phyloP scores from a whole-genome alignment of 805 yeast genomes.

The Nakazawaea ambrosiae region DNA sequence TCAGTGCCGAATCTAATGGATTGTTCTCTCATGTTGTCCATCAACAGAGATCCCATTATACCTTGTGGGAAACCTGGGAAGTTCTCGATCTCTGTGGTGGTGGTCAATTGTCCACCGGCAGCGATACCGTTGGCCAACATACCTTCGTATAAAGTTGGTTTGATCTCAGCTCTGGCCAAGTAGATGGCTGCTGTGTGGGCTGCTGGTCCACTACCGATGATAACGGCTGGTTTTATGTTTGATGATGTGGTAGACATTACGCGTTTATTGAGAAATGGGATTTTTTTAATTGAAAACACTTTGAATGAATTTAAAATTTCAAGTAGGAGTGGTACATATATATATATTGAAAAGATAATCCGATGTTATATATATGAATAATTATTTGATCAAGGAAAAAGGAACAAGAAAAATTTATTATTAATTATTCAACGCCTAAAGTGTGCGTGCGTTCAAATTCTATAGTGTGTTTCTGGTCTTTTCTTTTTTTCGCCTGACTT shows the following conservation, averaged over 20 bases:
- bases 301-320: not conserved
- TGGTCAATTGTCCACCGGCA: conserved; percentile 98
- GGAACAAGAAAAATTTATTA: too few relatives aligned
- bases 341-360: too few relatives aligned
- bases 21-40: conserved; percentile 93
- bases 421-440: too few relatives aligned
- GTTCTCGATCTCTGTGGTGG: conserved; percentile 97
- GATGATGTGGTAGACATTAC: conserved; percentile 62
- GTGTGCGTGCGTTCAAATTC: too few relatives aligned
- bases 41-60: conserved; percentile 75
- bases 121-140: conserved; percentile 96
- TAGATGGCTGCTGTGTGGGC: conserved; percentile 99
- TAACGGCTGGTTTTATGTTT: conserved; percentile 81
- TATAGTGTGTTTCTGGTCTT: too few relatives aligned
- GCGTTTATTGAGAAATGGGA: conserved; percentile 9
- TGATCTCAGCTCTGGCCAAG: conserved; percentile 91
- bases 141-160: conserved; percentile 93
- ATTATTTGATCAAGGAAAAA: too few relatives aligned
- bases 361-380: too few relatives aligned
- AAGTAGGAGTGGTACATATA: not conserved
- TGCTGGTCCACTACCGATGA: conserved; percentile 97
- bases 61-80: conserved; percentile 99
- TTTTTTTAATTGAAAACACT: conserved; percentile 1
- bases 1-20: conserved; percentile 85
- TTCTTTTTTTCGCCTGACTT: too few relatives aligned